Evolutionary conservation across 2,329 filamentous ascomycete species (phyloP), one percentile per base, ranked within the genome.

Genomic region (Microdochium trichocladiopsis): DNA sequence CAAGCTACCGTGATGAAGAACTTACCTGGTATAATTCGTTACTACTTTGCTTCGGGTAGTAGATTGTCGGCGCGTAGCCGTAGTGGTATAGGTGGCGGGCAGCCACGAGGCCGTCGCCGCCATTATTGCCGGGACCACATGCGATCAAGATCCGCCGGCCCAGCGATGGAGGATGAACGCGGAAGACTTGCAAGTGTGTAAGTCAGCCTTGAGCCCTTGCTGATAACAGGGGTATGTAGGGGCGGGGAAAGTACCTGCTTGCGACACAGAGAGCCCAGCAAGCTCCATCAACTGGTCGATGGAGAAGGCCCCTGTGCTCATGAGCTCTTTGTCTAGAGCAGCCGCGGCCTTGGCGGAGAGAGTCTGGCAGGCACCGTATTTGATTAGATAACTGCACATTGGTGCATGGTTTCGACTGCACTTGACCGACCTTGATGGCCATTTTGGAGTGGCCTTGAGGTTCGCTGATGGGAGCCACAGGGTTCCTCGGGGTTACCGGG

Each of bases 231-330:
- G n/a, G n/a, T n/a, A n/a, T n/a, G n/a, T n/a, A n/a, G n/a, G n/a
- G n/a, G n/a, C n/a, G n/a, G n/a, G n/a, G n/a, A n/a, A n/a, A 16
- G 53, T 66, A 92, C 90, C 84, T 50, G 88, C 91, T 76, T 97
- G 91, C 12, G 93, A 93, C 24, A 97, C 91, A 1, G 91, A 92
- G 1, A 99, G 78, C 0, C 94, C 94, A 45, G 94, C 94, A 8
- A 99, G 75, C 67, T 97, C 94, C 94, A 99, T 97, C 49, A 99
- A 76, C 70, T 99, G 94, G 66, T 97, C 94, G 52, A 99, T 81
- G 11, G 90, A 95, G 72, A 96, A 99, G 9, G 88, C 91, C 1
- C 85, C 83, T 11, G 82, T 81, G 65, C 83, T 88, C 92, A 99
- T 97, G 56, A 99, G 84, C 66, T 99, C 93, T 69, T 89, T 86